A percentile compares a stretch with the other conserved stretches of the same genome.
Evolutionary conservation across 352 stramenopile species (phyloP).

Genomic region (Globisporangium nodosum): DNA sequence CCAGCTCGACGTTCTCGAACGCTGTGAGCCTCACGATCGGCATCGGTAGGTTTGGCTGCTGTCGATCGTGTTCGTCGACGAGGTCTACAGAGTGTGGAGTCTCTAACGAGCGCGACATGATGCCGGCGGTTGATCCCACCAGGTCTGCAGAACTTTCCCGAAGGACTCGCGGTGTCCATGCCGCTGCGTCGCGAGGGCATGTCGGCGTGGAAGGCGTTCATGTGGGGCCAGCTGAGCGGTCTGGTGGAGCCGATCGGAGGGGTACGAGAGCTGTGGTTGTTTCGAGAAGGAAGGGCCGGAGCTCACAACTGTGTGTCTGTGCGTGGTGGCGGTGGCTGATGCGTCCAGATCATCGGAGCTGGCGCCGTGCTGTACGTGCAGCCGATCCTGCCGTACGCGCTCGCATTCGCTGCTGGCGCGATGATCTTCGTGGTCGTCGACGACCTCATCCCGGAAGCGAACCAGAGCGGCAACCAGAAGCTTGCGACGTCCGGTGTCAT

Average conservation of each 20-base stretch:
- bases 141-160: conserved; percentile 88
- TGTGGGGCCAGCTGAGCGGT: conserved; percentile 88
- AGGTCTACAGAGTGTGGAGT: no score
- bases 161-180: conserved; percentile 87
- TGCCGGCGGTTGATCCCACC: neutral
- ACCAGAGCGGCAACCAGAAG: conserved; percentile 86
- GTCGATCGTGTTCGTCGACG: no score
- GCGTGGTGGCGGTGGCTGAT: no score
- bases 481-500: conserved; percentile 83
- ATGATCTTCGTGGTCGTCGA: conserved; percentile 93
- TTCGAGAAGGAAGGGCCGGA: conserved; percentile 1
- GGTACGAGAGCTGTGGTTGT: conserved; percentile 27
- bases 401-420: conserved; percentile 87
- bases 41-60: conserved; percentile 33
- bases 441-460: conserved; percentile 86
- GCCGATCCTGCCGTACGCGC: conserved; percentile 85
- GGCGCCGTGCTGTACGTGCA: conserved; percentile 81
- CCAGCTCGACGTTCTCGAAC: conserved; percentile 66
- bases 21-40: conserved; percentile 85
- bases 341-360: conserved; percentile 66
- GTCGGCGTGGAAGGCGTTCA: conserved; percentile 78
- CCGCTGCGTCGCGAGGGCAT: conserved; percentile 81
- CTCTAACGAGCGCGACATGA: no score
- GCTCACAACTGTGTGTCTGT: conserved; percentile 3
- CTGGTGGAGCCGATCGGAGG: conserved; percentile 86